Evolutionary conservation across 805 yeast genomes (phyloP).

Genomic region (Maudiozyma barnettii): DNA sequence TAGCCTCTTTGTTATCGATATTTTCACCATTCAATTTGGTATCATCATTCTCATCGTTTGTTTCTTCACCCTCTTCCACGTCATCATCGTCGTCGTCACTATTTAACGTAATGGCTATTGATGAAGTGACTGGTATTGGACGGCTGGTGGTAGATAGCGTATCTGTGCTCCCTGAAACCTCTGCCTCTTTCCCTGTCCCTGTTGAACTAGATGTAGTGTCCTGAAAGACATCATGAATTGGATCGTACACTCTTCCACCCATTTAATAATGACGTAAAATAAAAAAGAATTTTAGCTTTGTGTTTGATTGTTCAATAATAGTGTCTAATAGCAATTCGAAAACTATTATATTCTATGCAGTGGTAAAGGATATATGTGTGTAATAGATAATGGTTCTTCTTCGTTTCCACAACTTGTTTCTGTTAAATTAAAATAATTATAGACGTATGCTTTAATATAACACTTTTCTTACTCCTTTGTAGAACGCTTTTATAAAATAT

Average conservation of each 20-base stretch:
- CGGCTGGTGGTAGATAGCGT: background rate
- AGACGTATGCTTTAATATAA: too few relatives aligned
- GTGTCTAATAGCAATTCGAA: too few relatives aligned
- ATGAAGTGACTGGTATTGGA: background rate
- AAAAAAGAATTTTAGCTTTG: background rate
- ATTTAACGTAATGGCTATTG: background rate
- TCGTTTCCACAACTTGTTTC: too few relatives aligned
- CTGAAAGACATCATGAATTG: conserved; percentile 29
- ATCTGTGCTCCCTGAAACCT: background rate
- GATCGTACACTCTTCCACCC: conserved; percentile 30
- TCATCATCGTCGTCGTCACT: conserved; percentile 1
- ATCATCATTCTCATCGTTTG: conserved; percentile 8
- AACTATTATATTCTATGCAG: too few relatives aligned
- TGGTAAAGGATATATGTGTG: too few relatives aligned
- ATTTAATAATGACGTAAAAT: too few relatives aligned
- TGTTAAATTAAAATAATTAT: too few relatives aligned
- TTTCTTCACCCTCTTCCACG: conserved; percentile 7
- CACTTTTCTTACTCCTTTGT: too few relatives aligned
- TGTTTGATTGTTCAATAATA: background rate
- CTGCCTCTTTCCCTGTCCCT: background rate
- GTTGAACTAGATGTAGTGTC: conserved; percentile 4
- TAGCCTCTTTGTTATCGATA: conserved; percentile 15
- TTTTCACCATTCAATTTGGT: conserved; percentile 3
- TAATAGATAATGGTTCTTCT: too few relatives aligned
- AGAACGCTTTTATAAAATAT: too few relatives aligned